phyloP scores from a whole-genome alignment of 176 grass and related monocot species.

The Avena eriantha region DNA sequence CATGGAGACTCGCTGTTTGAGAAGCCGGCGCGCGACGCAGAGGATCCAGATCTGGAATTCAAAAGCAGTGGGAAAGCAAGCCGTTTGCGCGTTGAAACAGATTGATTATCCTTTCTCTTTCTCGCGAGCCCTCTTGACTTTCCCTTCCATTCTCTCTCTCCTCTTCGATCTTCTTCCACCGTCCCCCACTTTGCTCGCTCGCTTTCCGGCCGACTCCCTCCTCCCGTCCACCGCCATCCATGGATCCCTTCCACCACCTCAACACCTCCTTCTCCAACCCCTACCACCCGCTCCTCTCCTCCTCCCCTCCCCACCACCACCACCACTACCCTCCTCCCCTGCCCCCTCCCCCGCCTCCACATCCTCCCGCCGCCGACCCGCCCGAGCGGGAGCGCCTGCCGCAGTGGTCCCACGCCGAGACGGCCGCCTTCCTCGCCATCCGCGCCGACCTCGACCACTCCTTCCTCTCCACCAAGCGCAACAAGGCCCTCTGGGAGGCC shows the following conservation, averaged over 20 bases:
- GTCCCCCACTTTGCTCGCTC: neutral
- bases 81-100: conserved; percentile 87
- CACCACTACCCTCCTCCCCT: neutral
- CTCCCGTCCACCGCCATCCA: conserved; percentile 48
- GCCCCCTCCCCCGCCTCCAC: neutral
- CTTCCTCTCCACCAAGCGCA: conserved; percentile 95
- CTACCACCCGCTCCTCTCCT: conserved; percentile 55
- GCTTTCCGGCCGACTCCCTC: neutral
- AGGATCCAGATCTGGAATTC: conserved; percentile 57
- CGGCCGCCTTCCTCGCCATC: conserved; percentile 72
- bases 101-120: conserved; percentile 24
- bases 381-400: conserved; percentile 78
- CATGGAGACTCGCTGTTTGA: too few species aligned
- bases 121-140: conserved; percentile 36
- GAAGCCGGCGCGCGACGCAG: neutral
- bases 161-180: neutral
- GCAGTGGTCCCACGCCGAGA: conserved; percentile 91
- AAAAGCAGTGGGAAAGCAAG: conserved; percentile 86
- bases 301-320: conserved; percentile 38
- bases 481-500: conserved; percentile 95
- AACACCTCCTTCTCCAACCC: conserved; percentile 66
- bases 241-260: conserved; percentile 88
- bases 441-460: conserved; percentile 76
- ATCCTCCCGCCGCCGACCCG: neutral
- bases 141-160: neutral